Percentiles rank a stretch among this genome's conserved stretches.
These are phyloP conservation scores for Lonicera japonica DNA, from an alignment of 129 eudicot species.

Conservation along the genomic window DNA sequence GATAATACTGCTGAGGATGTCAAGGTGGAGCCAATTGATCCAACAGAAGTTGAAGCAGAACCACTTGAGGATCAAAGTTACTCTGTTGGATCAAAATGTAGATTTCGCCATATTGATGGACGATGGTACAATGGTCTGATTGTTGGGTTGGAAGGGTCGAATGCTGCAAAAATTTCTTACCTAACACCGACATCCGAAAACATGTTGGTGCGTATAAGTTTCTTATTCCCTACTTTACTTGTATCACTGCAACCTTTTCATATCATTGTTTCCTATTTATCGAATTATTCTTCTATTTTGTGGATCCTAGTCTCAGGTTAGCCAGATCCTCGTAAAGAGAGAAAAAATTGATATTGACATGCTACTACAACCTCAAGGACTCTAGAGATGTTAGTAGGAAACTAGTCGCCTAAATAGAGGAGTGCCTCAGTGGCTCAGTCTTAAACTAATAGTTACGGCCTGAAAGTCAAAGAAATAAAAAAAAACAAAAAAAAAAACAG, in stretches of 20 bases:
- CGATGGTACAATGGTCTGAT: slow-evolving; percentile 79
- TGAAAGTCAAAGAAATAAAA: too few species aligned
- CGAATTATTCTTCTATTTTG: neutral
- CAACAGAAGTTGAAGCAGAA: slow-evolving; percentile 41
- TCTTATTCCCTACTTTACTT: slow-evolving; percentile 6
- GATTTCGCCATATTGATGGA: slow-evolving; percentile 88
- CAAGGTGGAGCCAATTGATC: slow-evolving; percentile 38
- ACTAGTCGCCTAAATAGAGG: neutral
- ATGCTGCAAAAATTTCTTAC: slow-evolving; percentile 66
- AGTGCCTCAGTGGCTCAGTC: too few species aligned
- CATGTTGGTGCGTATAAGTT: slow-evolving; percentile 56
- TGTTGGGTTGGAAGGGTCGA: slow-evolving; percentile 57
- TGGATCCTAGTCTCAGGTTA: neutral
- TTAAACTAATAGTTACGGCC: too few species aligned
- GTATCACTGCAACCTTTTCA: neutral
- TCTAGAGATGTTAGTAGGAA: neutral
- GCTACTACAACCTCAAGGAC: neutral
- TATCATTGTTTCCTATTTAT: neutral
- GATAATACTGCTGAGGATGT: slow-evolving; percentile 21
- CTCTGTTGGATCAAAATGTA: slow-evolving; percentile 86
- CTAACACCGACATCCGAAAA: slow-evolving; percentile 81
- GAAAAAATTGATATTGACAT: neutral
- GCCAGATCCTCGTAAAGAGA: neutral
- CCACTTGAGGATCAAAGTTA: slow-evolving; percentile 40
- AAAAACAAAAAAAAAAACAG: too few species aligned